Base-by-base conservation (phyloP, 2,329 filamentous ascomycete species). In the Alternaria sp. region DNA sequence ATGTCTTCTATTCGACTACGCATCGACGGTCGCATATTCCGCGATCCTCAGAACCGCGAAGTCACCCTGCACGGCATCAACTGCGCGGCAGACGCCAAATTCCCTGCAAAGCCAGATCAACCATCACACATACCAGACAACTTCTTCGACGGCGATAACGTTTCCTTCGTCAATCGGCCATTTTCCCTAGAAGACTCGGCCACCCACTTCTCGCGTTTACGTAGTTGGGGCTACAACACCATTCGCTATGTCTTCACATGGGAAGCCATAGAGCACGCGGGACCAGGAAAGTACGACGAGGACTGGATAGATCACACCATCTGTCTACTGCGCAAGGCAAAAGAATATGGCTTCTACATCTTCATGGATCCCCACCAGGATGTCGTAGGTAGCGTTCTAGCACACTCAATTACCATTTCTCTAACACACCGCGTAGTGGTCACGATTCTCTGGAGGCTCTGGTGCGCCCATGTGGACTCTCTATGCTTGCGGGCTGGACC, bases 301-400 rank as follows among this genome's bases (percentile, higher is more conserved):
- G 90, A 92, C 63, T 99, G 92, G 86, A 94, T 98, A 67, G 85
- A 92, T 67, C 93, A 97, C 77, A 99, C 95, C 1, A 93, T 99
- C 67, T 86, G 92, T 40, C 84, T 97, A 11, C 80, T 99, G 69
- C 87, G 93, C 58, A 84, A 93, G 66, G 94, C 94, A 38, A 97
- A 94, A 76, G 85, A 89, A 38, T 98, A 97, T 82, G 92, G 92
- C 28, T 97, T 99, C 78, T 97, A 96, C 74, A 85, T 99, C 51
- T 98, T 97, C 77, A 97, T 99, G 93, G 96, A 99, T 71, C 94
- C 96, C 20, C 95, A 99, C 78, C 95, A 99, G 84, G 95, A 99
- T 82, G 94, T 98, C 71, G 90, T 92, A 85, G 67, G 89, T 87
- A 63, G 56, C 14, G 46, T 44, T 57, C 30, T 54, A 28, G 58